Conservation (phyloP, 2,329 filamentous ascomycete species). For the Pyrenophora seminiperda region DNA sequence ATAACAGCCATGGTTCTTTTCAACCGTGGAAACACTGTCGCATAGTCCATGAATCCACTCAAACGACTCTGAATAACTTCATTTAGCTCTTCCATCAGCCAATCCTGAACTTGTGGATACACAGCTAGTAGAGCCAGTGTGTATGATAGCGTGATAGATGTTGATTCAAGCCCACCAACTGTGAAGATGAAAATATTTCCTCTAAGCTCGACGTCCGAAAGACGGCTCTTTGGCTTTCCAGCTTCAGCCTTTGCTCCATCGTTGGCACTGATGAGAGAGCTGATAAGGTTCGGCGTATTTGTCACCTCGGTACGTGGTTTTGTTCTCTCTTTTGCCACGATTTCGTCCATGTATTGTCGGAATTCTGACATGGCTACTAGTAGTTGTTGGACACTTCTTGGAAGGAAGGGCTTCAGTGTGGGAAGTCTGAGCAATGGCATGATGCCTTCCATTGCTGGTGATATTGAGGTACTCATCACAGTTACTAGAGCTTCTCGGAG, state of each 20-base stretch:
- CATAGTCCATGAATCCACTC: conserved; percentile 45
- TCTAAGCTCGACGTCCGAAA: conserved; percentile 31
- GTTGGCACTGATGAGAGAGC: conserved; percentile 34
- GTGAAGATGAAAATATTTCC: conserved; percentile 43
- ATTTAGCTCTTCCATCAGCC: conserved; percentile 58
- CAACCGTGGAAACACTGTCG: conserved; percentile 51
- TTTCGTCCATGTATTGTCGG: conserved; percentile 25
- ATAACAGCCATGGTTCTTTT: conserved; percentile 56
- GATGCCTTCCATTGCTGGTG: conserved; percentile 16
- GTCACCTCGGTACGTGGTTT: neutral
- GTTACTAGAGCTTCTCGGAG: conserved; percentile 31
- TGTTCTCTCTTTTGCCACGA: neutral
- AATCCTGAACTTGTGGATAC: conserved; percentile 57
- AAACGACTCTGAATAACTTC: conserved; percentile 32
- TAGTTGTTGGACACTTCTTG: conserved; percentile 24
- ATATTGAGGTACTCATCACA: conserved; percentile 35
- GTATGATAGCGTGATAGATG: conserved; percentile 57
- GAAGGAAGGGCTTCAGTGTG: conserved; percentile 24
- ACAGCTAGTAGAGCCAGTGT: conserved; percentile 55
- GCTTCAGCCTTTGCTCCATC: neutral
- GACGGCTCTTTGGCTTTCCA: neutral
- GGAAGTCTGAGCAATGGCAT: conserved; percentile 12
- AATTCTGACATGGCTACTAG: conserved; percentile 22
- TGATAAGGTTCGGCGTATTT: conserved; percentile 33
- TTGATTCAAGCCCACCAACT: conserved; percentile 40